Evolutionary conservation across 257 asterid genomes (phyloP), one percentile per base, ranked within the genome.

Genomic region (Solanum paucissectum): DNA sequence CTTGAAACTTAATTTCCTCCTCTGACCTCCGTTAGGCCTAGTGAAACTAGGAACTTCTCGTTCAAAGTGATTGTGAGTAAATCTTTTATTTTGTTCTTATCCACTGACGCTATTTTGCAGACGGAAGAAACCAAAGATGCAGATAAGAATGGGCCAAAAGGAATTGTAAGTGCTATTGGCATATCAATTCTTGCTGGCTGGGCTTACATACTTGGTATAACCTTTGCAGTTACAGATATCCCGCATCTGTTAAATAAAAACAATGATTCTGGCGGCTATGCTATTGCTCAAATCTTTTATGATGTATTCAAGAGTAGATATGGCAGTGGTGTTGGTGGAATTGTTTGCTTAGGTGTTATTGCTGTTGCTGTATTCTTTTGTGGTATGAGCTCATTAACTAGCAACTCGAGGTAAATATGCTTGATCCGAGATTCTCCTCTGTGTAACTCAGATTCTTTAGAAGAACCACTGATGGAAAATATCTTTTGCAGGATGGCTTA

Each of bases 61-160:
- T 29, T 29, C 42, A 9, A 81, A 29, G 68, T 81, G 42, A 49
- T 9, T 20, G 20, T 9, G 20, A 9, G 42, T 4, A 25, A 46
- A 38, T 12, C 27, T 79, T 27, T 25, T 40, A 13, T 8, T 44
- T 14, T 14, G 85, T 79, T 66, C 88, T 64, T 89, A 72, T 89
- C 86, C 74, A 34, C 66, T 87, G 87, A 83, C 42, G 52, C 44
- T 49, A 87, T 84, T 79, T 69, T 91, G 83, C 93, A 95, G 98
- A 93, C 98, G 85, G 98, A 95, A 94, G 99, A 95, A 94, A 95
- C 99, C 18, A 97, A 92, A 92, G 90, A 90, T 88, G 98, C 99
- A 13, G 98, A 95, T 90, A 82, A 36, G 87, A 95, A 95, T 69
- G 99, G 98, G 20, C 98, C 98, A 3, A 94, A 89, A 89, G 99